Evolutionary conservation across 2,329 filamentous ascomycete species (phyloP), one percentile per base, ranked within the genome.

Genomic region (Colletotrichum sp.): DNA sequence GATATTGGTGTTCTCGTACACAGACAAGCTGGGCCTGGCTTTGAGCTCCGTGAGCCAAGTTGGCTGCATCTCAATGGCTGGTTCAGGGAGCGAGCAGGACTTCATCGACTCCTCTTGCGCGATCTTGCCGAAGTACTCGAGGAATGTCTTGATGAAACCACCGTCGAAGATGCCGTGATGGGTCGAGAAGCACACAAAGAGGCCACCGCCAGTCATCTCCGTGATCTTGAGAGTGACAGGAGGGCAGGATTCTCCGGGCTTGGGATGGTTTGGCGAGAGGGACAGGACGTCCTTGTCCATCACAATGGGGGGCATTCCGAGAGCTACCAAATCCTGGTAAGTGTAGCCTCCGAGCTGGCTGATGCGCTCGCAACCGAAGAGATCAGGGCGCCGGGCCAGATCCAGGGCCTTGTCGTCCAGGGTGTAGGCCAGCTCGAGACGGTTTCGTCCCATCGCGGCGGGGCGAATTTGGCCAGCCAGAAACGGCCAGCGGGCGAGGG

Each of bases 101-200:
- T 32, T n/a, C n/a, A 15, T 16, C 10, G 18, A 36, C 28, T 34
- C 18, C 4, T 32, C 43, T 21, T 52, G 43, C 28, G 30, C 32
- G 30, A 32, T 61, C 7, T 32, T 61, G 58, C 32, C 70, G 32
- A 76, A 73, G 48, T 68, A 76, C 16, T 75, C 71, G 9, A 76
- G 15, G 26, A 75, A 75, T 0, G 72, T 36, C 26, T 48, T 65
- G 67, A 76, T 67, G 21, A 76, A 75, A 1, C 71, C 48, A 1
- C 71, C 66, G 4, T 76, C 74, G 13, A 82, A 82, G 78, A 84
- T 84, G 9, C 82, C 82, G 9, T 83, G 84, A 15, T 85, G 85
- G 6, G 85, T 86, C 24, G 84, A 86, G 79, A 87, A 86, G 79
- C 82, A 76, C 5, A 71, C 28, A 3, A 76, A 67, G 6, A 76